Conservation (phyloP, 1,139 yeast species). For the Lodderomyces pseudojiufengensis region DNA sequence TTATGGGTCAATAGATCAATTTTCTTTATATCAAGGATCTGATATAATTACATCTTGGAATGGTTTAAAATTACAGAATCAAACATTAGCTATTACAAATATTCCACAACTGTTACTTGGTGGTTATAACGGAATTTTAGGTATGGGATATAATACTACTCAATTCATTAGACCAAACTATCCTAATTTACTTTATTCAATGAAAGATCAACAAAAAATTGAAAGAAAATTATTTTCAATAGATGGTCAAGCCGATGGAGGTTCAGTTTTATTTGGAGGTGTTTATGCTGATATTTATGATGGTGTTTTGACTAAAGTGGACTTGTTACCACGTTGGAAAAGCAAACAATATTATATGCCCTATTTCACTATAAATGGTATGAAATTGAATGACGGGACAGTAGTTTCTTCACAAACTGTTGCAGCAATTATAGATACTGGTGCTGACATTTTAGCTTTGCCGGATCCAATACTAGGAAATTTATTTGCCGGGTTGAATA, state of each 20-base stretch:
- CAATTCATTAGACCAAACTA: conserved; percentile 15
- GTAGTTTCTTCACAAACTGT: conserved; percentile 16
- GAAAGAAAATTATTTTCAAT: conserved; percentile 15
- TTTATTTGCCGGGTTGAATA: conserved; percentile 15
- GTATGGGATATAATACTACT: conserved; percentile 18
- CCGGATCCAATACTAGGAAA: conserved; percentile 19
- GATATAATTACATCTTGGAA: not conserved
- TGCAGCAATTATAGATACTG: conserved; percentile 20
- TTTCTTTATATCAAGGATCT: conserved; percentile 6
- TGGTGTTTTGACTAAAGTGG: conserved; percentile 18
- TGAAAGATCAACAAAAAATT: conserved; percentile 16
- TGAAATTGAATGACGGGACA: conserved; percentile 11
- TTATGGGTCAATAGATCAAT: conserved; percentile 18
- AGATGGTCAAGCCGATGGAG: conserved; percentile 12
- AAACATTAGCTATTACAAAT: conserved; percentile 8
- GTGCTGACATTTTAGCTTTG: conserved; percentile 19
- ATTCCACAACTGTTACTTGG: conserved; percentile 3
- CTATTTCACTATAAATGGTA: conserved; percentile 18
- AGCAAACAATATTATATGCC: conserved; percentile 13
- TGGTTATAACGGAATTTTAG: conserved; percentile 17
- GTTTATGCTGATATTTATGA: conserved; percentile 16
- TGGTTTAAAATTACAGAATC: conserved; percentile 4
- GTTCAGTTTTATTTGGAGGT: conserved; percentile 21
- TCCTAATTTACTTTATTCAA: conserved; percentile 15
- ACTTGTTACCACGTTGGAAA: conserved; percentile 10